Conservation (phyloP, 306 rosid genomes). For the Cucurbita ficifolia region DNA sequence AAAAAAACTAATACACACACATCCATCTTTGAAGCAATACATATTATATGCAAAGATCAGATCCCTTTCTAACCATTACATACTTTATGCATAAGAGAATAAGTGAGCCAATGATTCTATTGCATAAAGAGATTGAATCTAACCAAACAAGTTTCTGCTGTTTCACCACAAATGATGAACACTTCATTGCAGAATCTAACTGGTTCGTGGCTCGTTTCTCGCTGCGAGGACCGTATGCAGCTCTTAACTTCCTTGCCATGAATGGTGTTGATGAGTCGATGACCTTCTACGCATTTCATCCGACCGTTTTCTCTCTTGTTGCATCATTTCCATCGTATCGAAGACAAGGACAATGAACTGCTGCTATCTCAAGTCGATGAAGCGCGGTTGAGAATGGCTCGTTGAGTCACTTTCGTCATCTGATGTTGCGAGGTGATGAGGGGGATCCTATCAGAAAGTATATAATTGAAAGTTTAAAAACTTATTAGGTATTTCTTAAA, state of each 20-base stretch:
- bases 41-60: not conserved
- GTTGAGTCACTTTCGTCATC: not conserved
- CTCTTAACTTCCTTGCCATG: not conserved
- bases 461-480: not conserved
- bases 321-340: not conserved
- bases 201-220: not conserved
- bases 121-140: not conserved
- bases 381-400: not conserved
- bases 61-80: not conserved
- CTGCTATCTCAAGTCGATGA: not conserved
- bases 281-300: not conserved
- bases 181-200: not conserved
- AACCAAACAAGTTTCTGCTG: not conserved
- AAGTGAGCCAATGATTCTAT: not conserved
- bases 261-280: not conserved
- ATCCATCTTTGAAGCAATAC: not conserved
- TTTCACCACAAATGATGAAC: not conserved
- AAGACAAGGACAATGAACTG: not conserved
- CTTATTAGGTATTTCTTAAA: no score
- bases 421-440: not conserved
- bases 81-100: not conserved
- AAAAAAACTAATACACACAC: not conserved
- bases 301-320: not conserved
- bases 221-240: not conserved
- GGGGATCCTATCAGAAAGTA: not conserved